Evolutionary conservation across 805 yeast species (phyloP).

Genomic region (Teunomyces lycoperdinae): DNA sequence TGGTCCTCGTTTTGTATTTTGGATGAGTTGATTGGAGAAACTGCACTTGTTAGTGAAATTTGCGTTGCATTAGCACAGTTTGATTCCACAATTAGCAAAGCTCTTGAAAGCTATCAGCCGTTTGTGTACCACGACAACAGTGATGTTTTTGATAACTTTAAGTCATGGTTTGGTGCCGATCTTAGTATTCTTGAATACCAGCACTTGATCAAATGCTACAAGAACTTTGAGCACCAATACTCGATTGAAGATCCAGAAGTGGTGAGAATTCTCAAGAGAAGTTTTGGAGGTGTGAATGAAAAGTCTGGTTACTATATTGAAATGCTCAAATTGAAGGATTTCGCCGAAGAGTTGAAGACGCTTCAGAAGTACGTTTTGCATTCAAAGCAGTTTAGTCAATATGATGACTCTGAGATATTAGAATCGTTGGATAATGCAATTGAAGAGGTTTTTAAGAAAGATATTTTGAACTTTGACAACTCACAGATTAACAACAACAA

Average conservation of each 20-base stretch:
- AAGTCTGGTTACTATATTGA: slow-evolving; percentile 6
- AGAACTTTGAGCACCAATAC: slow-evolving; percentile 1
- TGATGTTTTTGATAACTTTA: background rate
- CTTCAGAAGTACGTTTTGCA: slow-evolving; percentile 8
- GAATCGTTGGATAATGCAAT: slow-evolving; percentile 3
- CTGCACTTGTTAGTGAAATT: background rate
- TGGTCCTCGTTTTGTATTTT: slow-evolving; percentile 1
- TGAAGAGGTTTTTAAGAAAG: slow-evolving; percentile 2
- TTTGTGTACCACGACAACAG: background rate
- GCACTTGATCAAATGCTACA: background rate
- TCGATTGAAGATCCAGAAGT: background rate
- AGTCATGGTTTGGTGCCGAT: background rate
- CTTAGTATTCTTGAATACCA: background rate
- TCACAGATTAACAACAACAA: background rate
- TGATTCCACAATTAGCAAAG: background rate
- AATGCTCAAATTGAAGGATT: slow-evolving; percentile 13
- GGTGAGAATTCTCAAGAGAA: background rate
- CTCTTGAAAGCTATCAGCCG: background rate
- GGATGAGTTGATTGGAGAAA: background rate
- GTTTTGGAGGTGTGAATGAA: background rate
- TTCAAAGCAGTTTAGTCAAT: slow-evolving; percentile 3
- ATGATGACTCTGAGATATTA: slow-evolving; percentile 11
- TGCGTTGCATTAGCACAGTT: background rate
- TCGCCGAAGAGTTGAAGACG: slow-evolving; percentile 15
- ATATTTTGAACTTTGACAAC: background rate